phyloP scores from a whole-genome alignment of 108 stramenopile genomes.

The Mayamaea pseudoterrestris region DNA sequence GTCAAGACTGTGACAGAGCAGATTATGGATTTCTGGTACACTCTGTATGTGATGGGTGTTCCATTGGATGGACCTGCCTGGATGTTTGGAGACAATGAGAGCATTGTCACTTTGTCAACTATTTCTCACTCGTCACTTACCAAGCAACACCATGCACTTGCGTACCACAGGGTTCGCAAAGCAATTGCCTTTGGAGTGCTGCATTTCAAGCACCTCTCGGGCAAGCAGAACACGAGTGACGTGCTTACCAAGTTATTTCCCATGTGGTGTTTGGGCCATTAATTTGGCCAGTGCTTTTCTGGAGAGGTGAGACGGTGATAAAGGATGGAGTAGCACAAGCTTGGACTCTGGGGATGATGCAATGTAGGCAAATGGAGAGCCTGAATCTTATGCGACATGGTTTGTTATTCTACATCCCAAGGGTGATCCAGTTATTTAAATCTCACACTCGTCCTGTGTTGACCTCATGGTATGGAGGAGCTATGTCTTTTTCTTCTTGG shows the following conservation, averaged over 20 bases:
- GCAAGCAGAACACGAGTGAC: conserved; percentile 8
- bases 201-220: background rate
- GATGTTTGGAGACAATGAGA: conserved; percentile 23
- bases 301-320: too few relatives aligned
- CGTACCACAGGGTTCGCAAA: conserved; percentile 13
- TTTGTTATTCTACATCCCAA: too few relatives aligned
- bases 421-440: too few relatives aligned
- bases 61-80: conserved; percentile 14
- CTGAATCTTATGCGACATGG: too few relatives aligned
- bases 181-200: conserved; percentile 6
- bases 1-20: conserved; percentile 12
- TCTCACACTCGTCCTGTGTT: too few relatives aligned
- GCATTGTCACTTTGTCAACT: background rate
- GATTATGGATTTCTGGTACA: conserved; percentile 5
- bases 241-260: conserved; percentile 13
- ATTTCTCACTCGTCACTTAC: conserved; percentile 3
- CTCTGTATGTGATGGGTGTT: conserved; percentile 16
- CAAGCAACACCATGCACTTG: conserved; percentile 10
- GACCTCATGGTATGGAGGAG: too few relatives aligned
- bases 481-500: too few relatives aligned
- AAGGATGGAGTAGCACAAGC: too few relatives aligned
- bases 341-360: too few relatives aligned
- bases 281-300: too few relatives aligned
- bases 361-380: too few relatives aligned
- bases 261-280: too few relatives aligned